Evolutionary conservation across 208 protist genomes (phyloP).

Genomic region (Kentomonas sorsogonicus): DNA sequence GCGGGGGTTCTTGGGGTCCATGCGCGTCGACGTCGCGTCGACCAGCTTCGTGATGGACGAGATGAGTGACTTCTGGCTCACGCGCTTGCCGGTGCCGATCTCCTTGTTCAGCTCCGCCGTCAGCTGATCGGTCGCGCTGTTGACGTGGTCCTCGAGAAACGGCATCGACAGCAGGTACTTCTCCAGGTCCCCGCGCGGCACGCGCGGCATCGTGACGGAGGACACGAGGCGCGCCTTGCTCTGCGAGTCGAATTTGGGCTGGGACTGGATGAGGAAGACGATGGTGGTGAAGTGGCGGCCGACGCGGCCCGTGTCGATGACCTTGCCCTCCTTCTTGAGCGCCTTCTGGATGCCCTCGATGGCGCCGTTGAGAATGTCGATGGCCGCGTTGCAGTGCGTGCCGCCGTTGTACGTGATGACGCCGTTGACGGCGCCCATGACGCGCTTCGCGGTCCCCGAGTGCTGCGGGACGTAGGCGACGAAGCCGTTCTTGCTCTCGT

Average conservation of each 20-base stretch:
- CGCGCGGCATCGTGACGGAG: slow-evolving; percentile 62
- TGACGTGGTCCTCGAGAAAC: slow-evolving; percentile 76
- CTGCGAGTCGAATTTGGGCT: slow-evolving; percentile 99
- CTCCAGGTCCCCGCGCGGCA: slow-evolving; percentile 86
- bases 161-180: slow-evolving; percentile 77
- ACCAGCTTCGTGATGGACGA: slow-evolving; percentile 97
- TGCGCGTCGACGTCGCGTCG: slow-evolving; percentile 82
- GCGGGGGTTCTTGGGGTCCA: slow-evolving; percentile 79
- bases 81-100: slow-evolving; percentile 56
- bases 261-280: slow-evolving; percentile 97
- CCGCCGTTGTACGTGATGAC: slow-evolving; percentile 98
- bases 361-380: slow-evolving; percentile 74
- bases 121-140: slow-evolving; percentile 58
- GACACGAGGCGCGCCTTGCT: slow-evolving; percentile 98
- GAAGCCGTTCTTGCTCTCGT: slow-evolving; percentile 56
- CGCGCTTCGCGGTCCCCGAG: slow-evolving; percentile 81
- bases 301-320: slow-evolving; percentile 93
- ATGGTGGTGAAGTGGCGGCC: slow-evolving; percentile 97
- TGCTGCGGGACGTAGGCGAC: slow-evolving; percentile 89
- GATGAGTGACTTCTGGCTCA: slow-evolving; percentile 72
- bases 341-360: slow-evolving; percentile 49
- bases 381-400: slow-evolving; percentile 97
- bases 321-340: slow-evolving; percentile 81
- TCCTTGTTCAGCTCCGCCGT: slow-evolving; percentile 79
- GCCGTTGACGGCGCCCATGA: slow-evolving; percentile 98